Evolutionary conservation across 108 stramenopile species (phyloP).

Genomic region (Pseudonitzschia multistriata): DNA sequence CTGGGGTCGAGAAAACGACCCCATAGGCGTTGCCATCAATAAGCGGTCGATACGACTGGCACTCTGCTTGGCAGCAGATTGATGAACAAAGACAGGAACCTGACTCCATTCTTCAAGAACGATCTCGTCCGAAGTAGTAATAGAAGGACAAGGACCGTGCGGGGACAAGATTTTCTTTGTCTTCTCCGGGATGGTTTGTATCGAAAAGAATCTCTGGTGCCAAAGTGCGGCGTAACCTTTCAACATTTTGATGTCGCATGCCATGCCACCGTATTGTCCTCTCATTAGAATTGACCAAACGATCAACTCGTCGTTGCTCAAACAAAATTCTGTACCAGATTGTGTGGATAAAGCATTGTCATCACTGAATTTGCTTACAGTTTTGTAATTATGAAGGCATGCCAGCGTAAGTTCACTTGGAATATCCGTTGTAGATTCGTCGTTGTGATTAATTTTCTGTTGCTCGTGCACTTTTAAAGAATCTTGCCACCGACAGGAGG

Average conservation of each 20-base stretch:
- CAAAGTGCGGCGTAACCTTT: slow-evolving; percentile 49
- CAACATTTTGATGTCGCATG: slow-evolving; percentile 72
- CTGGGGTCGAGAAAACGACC: not conserved
- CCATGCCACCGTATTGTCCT: slow-evolving; percentile 79
- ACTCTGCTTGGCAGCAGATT: slow-evolving; percentile 6
- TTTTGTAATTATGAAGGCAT: slow-evolving; percentile 3
- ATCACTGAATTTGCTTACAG: no score
- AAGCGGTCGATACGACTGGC: not conserved
- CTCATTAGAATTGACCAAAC: slow-evolving; percentile 70
- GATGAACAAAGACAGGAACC: slow-evolving; percentile 20
- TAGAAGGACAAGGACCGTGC: not conserved
- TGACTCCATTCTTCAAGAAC: slow-evolving; percentile 15
- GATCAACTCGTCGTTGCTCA: slow-evolving; percentile 28
- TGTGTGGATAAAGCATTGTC: not conserved
- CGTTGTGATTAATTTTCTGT: no score
- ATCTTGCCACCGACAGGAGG: slow-evolving; percentile 74
- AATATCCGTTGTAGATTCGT: no score
- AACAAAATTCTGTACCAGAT: not conserved
- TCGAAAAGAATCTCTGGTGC: slow-evolving; percentile 48
- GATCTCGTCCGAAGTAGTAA: not conserved
- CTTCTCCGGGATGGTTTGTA: slow-evolving; percentile 4
- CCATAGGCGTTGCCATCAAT: not conserved
- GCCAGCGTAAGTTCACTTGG: not conserved
- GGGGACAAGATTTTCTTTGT: not conserved
- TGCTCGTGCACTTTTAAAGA: no score